These are phyloP conservation scores for Coemansia sp. DNA, from an alignment of 192 early-diverging fungal genomes.

Conservation along the genomic window DNA sequence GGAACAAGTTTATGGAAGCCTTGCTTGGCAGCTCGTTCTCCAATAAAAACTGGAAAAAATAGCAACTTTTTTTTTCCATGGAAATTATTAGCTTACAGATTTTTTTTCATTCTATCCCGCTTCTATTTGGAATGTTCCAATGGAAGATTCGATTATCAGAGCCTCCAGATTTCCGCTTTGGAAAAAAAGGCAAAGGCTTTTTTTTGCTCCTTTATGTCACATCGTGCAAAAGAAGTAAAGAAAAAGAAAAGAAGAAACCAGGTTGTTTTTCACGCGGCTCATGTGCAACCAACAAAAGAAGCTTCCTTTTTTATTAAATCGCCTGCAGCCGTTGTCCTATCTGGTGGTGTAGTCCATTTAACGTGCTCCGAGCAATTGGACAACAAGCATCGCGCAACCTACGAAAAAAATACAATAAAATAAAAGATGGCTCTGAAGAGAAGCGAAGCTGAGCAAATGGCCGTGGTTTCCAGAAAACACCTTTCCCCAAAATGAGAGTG, in stretches of 20 bases:
- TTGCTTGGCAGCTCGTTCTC: neutral
- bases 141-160: conserved; percentile 11
- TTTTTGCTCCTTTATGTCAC: too few relatives aligned
- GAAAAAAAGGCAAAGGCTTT: neutral
- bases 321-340: neutral
- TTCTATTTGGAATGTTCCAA: conserved; percentile 23
- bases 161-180: neutral
- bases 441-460: neutral
- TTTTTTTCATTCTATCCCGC: conserved; percentile 5
- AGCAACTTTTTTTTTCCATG: neutral
- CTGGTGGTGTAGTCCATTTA: neutral
- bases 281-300: too few relatives aligned
- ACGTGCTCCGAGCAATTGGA: neutral
- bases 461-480: neutral
- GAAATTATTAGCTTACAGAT: neutral
- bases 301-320: neutral
- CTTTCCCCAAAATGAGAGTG: too few relatives aligned
- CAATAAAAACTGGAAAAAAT: neutral
- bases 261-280: neutral
- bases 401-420: neutral
- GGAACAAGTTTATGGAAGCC: too few relatives aligned
- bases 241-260: too few relatives aligned
- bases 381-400: neutral
- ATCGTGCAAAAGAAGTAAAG: too few relatives aligned
- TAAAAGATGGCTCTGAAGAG: neutral